phyloP scores from a whole-genome alignment of 768 basidiomycete species.

The Rhizopogon roseolus region DNA sequence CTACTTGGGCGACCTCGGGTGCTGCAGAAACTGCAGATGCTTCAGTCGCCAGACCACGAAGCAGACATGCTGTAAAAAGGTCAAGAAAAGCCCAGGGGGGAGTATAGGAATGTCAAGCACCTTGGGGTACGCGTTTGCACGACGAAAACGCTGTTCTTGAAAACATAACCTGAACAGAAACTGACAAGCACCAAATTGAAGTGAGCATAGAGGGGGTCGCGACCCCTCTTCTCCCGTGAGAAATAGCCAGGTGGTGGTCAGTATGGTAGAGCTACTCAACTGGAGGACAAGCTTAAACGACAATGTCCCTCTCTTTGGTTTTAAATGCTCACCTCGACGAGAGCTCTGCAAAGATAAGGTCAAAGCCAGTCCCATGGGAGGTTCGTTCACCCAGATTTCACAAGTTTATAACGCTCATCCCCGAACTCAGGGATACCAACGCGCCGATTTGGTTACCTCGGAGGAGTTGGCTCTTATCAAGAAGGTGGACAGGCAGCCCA shows the following conservation, averaged over 20 bases:
- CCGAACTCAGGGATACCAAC: slow-evolving; percentile 78
- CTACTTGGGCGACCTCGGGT: background rate
- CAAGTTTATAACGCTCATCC: slow-evolving; percentile 8
- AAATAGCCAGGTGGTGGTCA: background rate
- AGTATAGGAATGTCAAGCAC: slow-evolving; percentile 12
- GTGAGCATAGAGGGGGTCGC: background rate
- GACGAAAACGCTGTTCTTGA: slow-evolving; percentile 26
- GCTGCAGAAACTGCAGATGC: slow-evolving; percentile 11
- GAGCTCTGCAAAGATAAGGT: slow-evolving; percentile 78
- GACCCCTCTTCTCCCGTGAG: background rate
- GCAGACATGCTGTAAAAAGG: slow-evolving; percentile 9
- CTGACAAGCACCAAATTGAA: background rate
- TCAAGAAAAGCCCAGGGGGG: background rate
- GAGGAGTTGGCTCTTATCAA: slow-evolving; percentile 89
- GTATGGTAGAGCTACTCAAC: too few species aligned
- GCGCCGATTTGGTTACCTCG: slow-evolving; percentile 82
- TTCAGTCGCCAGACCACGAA: slow-evolving; percentile 43
- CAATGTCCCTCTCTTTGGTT: slow-evolving; percentile 74
- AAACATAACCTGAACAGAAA: slow-evolving; percentile 20
- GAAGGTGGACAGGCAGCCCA: slow-evolving; percentile 80
- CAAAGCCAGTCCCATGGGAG: slow-evolving; percentile 96
- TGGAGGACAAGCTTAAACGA: background rate
- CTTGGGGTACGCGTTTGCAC: slow-evolving; percentile 26
- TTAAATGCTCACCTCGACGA: slow-evolving; percentile 86
- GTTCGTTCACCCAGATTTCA: slow-evolving; percentile 33